Percentiles rank a stretch among this genome's conserved stretches.
Evolutionary conservation across 148 eudicot genomes (phyloP).

Genomic region (Chenopodium berlandieri): DNA sequence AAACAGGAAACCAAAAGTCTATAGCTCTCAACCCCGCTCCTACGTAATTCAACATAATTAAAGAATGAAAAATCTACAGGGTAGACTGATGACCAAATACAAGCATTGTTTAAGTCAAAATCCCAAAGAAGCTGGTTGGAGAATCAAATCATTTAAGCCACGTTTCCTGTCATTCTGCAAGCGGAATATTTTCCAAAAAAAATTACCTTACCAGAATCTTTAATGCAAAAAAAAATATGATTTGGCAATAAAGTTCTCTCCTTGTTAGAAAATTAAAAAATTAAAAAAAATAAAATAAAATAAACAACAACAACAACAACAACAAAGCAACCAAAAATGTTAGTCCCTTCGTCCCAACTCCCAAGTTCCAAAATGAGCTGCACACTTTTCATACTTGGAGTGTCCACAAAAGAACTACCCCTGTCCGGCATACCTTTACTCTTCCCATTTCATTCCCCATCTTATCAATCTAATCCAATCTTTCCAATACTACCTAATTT

Average conservation of each 20-base stretch:
- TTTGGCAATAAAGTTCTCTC: background rate
- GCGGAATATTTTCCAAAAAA: background rate
- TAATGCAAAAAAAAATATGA: background rate
- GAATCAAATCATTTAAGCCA: background rate
- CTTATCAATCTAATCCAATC: background rate
- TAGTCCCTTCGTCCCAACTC: background rate
- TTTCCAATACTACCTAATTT: background rate
- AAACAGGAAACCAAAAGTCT: background rate
- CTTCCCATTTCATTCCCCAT: background rate
- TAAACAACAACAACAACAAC: too few relatives aligned
- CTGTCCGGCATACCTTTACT: background rate
- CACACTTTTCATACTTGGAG: background rate
- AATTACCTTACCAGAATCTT: background rate
- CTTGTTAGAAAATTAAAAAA: background rate
- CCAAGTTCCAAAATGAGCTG: background rate
- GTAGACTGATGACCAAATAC: background rate
- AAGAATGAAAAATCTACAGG: background rate
- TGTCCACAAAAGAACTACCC: too few relatives aligned
- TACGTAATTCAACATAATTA: background rate
- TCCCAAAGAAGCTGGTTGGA: background rate
- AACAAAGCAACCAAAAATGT: too few relatives aligned
- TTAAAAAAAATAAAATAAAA: too few relatives aligned
- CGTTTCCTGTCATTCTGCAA: background rate
- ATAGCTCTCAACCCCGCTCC: background rate
- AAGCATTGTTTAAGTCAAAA: background rate